These are phyloP conservation scores for Wickerhamiella siamensis DNA, from an alignment of 805 yeast genomes.

Conservation along the genomic window DNA sequence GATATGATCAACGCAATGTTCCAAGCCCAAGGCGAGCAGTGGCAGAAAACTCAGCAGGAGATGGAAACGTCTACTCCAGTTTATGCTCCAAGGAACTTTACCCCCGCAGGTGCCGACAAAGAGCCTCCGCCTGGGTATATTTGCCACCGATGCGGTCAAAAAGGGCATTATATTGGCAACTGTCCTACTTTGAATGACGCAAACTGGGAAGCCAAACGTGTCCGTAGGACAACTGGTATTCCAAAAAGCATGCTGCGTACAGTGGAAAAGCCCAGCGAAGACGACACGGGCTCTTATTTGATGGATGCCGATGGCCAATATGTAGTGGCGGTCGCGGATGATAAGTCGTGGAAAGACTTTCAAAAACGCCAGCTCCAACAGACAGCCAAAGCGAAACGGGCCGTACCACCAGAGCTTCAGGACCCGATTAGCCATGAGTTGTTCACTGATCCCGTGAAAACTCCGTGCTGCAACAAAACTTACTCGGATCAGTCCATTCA, in stretches of 20 bases:
- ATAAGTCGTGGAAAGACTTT: slow-evolving; percentile 74
- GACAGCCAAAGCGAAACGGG: slow-evolving; percentile 32
- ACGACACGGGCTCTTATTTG: slow-evolving; percentile 48
- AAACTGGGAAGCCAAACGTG: slow-evolving; percentile 80
- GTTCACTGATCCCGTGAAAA: slow-evolving; percentile 56
- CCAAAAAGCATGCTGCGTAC: slow-evolving; percentile 85
- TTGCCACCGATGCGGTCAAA: slow-evolving; percentile 91
- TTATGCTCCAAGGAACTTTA: slow-evolving; percentile 22
- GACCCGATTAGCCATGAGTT: slow-evolving; percentile 60
- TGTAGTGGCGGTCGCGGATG: slow-evolving; percentile 91
- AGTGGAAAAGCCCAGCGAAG: slow-evolving; percentile 65
- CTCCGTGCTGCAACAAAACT: slow-evolving; percentile 60
- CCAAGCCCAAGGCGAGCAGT: slow-evolving; percentile 81
- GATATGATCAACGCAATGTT: slow-evolving; percentile 84
- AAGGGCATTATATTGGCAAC: slow-evolving; percentile 89
- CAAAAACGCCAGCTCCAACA: slow-evolving; percentile 47
- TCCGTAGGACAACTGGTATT: slow-evolving; percentile 91
- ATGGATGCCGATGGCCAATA: slow-evolving; percentile 90
- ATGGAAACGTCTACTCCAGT: slow-evolving; percentile 78
- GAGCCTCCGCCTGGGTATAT: slow-evolving; percentile 91
- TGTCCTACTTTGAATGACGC: slow-evolving; percentile 94
- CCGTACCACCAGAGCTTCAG: slow-evolving; percentile 40
- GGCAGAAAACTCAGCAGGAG: slow-evolving; percentile 88
- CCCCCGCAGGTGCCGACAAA: slow-evolving; percentile 36
- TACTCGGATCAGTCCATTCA: slow-evolving; percentile 53